A percentile compares a stretch with the other conserved stretches of the same genome.
Conservation (phyloP, 345 rosid species). For the Salix caprea region DNA sequence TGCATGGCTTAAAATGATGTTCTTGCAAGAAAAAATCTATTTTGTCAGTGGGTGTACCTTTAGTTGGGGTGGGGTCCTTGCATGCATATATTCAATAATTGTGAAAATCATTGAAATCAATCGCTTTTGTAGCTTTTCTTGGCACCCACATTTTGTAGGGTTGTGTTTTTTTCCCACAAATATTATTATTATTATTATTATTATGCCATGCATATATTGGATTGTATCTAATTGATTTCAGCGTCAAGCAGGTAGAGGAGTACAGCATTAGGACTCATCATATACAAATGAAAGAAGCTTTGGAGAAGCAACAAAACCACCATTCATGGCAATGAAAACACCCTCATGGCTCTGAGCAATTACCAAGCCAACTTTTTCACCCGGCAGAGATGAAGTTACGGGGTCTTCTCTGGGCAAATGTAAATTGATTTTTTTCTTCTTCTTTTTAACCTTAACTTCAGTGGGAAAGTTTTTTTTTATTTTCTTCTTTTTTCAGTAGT, state of each 20-base stretch:
- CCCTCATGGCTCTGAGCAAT: constrained; percentile 30
- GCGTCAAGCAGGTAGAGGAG: constrained; percentile 22
- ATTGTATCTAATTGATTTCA: constrained; percentile 8
- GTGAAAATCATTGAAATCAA: neutral
- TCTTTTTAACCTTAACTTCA: constrained; percentile 5
- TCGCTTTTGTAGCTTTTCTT: neutral
- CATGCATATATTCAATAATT: no score
- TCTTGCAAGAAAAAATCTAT: neutral
- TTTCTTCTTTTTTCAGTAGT: neutral
- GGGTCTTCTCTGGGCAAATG: constrained; percentile 22
- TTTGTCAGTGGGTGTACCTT: neutral
- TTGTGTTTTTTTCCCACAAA: neutral
- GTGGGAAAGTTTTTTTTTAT: constrained; percentile 15
- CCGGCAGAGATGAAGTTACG: constrained; percentile 10
- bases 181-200: neutral
- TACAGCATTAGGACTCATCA: constrained; percentile 44
- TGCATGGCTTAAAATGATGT: constrained; percentile 8
- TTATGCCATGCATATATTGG: neutral
- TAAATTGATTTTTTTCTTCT: constrained; percentile 25
- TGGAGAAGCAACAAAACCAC: constrained; percentile 28
- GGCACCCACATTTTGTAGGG: neutral
- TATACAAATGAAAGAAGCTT: constrained; percentile 52
- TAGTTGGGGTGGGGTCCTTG: neutral
- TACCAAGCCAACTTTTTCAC: constrained; percentile 29
- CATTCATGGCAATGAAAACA: constrained; percentile 22